Base-by-base conservation (phyloP, 2,329 filamentous ascomycete species). In the Geosmithia morbida region DNA sequence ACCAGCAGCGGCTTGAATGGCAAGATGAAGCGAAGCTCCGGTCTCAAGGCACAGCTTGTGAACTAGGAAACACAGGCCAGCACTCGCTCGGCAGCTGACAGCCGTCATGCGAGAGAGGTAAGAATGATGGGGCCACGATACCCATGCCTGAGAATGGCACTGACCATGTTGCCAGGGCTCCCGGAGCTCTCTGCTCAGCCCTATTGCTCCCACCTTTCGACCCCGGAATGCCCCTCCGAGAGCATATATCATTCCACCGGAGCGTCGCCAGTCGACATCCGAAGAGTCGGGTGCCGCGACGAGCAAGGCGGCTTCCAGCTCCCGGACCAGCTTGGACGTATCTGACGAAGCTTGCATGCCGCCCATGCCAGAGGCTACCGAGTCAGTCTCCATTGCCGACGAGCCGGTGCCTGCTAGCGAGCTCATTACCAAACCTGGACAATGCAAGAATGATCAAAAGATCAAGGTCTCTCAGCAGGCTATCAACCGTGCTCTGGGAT, bases 301-400 rank as follows among this genome's bases (percentile, higher is more conserved):
- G n/a, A 20, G 13, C n/a, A 30, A 18, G 8, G 40, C 41, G 10
- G 22, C 26, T 17, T 33, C 4, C 19, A 49, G 44, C 19, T 43
- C 48, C 6, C n/a, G 42, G 18, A 47, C 41, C 14, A 47, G 45
- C 39, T 14, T 52, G 7, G 54, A 56, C 44, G 58, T 58, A 57
- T 58, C 58, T 41, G 60, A 62, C 43, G 60, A 61, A 41, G 54
- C 56, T 48, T 51, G 39, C 20, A 41, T 20, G 45, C 47, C 8
- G 43, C 33, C 4, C 3, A 18, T 7, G 18, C 18, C 19, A 18
- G 19, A 22, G 7, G 14, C 11, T n/a, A n/a, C n/a, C 19, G 26
- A 43, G 19, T 8, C 20, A 10, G 17, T 14, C 41, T 6, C 17
- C 18, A 26, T 11, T 22, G 19, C 8, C 7, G 13, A 10, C 19